Conservation (phyloP, 75 land plant species). For the Pinus tabuliformis region DNA sequence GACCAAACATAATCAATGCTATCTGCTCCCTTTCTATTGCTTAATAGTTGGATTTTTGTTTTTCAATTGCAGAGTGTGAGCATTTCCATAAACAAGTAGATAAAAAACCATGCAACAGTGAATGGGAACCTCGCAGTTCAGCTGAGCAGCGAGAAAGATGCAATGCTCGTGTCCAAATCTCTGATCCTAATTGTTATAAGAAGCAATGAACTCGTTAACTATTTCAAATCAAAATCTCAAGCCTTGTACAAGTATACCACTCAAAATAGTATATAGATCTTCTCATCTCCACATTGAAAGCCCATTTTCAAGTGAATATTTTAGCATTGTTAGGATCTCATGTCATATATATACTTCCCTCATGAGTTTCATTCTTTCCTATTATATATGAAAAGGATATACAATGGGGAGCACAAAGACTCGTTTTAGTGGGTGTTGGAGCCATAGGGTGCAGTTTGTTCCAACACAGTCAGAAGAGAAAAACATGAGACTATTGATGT, state of each 20-base stretch:
- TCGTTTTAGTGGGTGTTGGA: slow-evolving; percentile 38
- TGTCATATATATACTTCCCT: no score
- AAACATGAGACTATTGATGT: slow-evolving; percentile 38
- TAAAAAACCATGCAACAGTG: slow-evolving; percentile 31
- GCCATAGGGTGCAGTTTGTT: slow-evolving; percentile 67
- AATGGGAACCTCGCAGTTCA: slow-evolving; percentile 19
- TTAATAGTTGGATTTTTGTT: not conserved
- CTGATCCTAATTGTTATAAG: slow-evolving; percentile 50
- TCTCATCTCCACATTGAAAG: slow-evolving; percentile 26
- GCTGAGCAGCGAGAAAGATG: slow-evolving; percentile 23
- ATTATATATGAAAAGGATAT: slow-evolving; percentile 39
- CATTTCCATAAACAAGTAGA: slow-evolving; percentile 35
- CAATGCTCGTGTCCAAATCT: slow-evolving; percentile 32
- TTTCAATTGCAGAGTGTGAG: slow-evolving; percentile 15
- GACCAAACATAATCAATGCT: no score
- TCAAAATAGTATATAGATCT: slow-evolving; percentile 26
- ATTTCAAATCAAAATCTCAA: slow-evolving; percentile 18
- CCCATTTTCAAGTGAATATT: slow-evolving; percentile 41
- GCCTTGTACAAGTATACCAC: slow-evolving; percentile 18
- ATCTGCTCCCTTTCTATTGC: no score
- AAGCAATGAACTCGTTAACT: slow-evolving; percentile 60
- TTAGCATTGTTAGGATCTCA: no score
- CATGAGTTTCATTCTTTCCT: not conserved
- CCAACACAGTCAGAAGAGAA: slow-evolving; percentile 26
- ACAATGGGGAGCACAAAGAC: slow-evolving; percentile 67